Conservation (phyloP, 345 rosid species). For the Nephelium lappaceum region DNA sequence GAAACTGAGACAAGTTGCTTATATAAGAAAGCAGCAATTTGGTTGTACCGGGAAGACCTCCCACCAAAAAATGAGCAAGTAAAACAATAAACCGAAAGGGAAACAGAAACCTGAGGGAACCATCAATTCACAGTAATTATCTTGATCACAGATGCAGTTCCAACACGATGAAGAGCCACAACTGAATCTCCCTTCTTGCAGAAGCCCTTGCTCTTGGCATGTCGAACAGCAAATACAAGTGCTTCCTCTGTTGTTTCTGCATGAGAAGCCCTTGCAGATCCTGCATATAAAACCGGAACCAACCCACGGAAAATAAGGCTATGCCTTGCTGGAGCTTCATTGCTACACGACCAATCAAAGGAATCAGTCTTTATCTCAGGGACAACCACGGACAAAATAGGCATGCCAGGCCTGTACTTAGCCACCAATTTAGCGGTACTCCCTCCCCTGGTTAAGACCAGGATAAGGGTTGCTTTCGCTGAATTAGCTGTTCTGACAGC, state of each 20-base stretch:
- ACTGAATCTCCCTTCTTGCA: constrained; percentile 85
- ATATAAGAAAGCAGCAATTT: neutral
- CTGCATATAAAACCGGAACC: constrained; percentile 80
- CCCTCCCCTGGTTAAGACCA: constrained; percentile 95
- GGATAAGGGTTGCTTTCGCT: constrained; percentile 74
- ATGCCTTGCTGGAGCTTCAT: constrained; percentile 90
- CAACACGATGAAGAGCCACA: constrained; percentile 88
- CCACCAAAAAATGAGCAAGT: neutral
- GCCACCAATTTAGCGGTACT: constrained; percentile 96
- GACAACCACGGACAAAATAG: constrained; percentile 83
- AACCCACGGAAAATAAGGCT: constrained; percentile 90
- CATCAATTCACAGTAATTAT: constrained; percentile 75
- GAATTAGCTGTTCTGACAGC: constrained; percentile 94
- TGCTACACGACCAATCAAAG: constrained; percentile 94
- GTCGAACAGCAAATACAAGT: constrained; percentile 69
- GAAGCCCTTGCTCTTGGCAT: constrained; percentile 67
- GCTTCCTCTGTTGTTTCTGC: constrained; percentile 95
- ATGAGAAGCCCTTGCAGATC: constrained; percentile 86
- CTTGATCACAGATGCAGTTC: constrained; percentile 92
- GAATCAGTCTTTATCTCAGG: constrained; percentile 85
- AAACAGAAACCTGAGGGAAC: neutral
- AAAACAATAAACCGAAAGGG: neutral
- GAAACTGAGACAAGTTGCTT: neutral
- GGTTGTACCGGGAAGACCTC: neutral
- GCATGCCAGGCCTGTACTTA: constrained; percentile 92